Evolutionary conservation across 257 asterid genomes (phyloP), one percentile per base, ranked within the genome.

Genomic region (Fraxinus excelsior): DNA sequence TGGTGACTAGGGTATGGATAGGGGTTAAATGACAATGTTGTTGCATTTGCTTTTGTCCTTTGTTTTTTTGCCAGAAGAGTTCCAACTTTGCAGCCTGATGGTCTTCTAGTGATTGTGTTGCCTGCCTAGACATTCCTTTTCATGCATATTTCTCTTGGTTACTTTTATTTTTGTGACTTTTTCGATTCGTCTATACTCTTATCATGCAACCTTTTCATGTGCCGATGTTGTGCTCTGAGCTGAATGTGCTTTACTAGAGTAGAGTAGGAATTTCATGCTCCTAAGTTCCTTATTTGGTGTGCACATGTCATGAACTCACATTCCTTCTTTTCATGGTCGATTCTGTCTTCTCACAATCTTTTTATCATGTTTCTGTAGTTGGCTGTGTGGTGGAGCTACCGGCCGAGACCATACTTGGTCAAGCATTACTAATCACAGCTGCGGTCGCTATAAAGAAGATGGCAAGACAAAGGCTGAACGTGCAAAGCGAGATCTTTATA

Each of bases 371-470:
- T 82, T 67, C 70, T 83, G 79, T 78, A 93, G 98, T 82, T 93
- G 98, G 98, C 86, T 90, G 72, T 93, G 98, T 79, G 98, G 97
- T 78, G 98, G 89, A 80, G 94, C 92, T 79, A 91, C 98, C 16
- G 98, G 97, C 67, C 88, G 90, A 70, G 93, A 90, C 70, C 98
- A 93, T 84, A 93, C 96, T 72, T 90, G 94, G 96, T 78, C 92
- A 46, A 71, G 16, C 71, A 91, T 91, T 71, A 83, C 87, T 80
- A 88, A 94, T 81, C 98, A 93, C 81, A 91, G 93, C 62, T 95
- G 99, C 79, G 99, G 99, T 66, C 97, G 97, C 77, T 94, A 87
- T 80, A 91, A 87, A 83, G 97, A 91, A 90, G 97, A 87, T 10
- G 16, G 58, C 25, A 87, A 77, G 69, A 87, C 88, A 80, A 88